Conservation (phyloP, 2,329 filamentous ascomycete genomes). For the Alternaria arborescens region DNA sequence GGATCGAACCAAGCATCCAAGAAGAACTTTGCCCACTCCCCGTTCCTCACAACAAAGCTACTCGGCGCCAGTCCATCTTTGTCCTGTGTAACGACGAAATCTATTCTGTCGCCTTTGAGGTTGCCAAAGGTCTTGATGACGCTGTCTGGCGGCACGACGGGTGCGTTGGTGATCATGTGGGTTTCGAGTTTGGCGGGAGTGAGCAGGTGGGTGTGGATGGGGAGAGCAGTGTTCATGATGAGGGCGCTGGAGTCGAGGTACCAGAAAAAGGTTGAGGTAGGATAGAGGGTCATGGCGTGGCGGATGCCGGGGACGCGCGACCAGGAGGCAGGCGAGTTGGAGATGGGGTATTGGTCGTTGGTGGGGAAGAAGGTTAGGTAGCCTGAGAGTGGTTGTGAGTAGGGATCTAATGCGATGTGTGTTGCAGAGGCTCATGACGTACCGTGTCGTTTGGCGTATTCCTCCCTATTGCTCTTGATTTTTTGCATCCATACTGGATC, state of each 20-base stretch:
- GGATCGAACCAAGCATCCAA: slow-evolving; percentile 97
- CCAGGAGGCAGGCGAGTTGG: slow-evolving; percentile 68
- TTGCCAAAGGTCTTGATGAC: slow-evolving; percentile 94
- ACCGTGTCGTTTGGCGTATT: slow-evolving; percentile 90
- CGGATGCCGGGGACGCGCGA: slow-evolving; percentile 83
- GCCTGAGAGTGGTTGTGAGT: slow-evolving; percentile 61
- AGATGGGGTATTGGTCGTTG: slow-evolving; percentile 76
- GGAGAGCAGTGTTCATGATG: slow-evolving; percentile 82
- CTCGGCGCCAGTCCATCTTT: slow-evolving; percentile 76
- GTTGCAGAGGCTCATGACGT: background rate
- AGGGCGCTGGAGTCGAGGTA: slow-evolving; percentile 84
- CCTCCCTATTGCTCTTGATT: slow-evolving; percentile 81
- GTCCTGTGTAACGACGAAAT: slow-evolving; percentile 87
- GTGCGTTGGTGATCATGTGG: slow-evolving; percentile 83
- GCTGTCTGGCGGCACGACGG: slow-evolving; percentile 92
- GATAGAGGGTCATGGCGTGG: slow-evolving; percentile 83
- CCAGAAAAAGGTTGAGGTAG: slow-evolving; percentile 83
- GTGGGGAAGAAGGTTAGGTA: slow-evolving; percentile 86
- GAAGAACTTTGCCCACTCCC: slow-evolving; percentile 92
- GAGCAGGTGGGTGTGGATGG: slow-evolving; percentile 76
- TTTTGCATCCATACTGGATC: slow-evolving; percentile 73
- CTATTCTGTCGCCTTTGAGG: slow-evolving; percentile 78
- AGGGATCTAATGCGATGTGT: background rate
- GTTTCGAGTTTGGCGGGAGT: slow-evolving; percentile 71
- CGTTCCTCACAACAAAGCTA: slow-evolving; percentile 82